Evolutionary conservation across 164 flowering plant species (phyloP), one percentile per base, ranked within the genome.

Genomic region (Dillenia turbinata): DNA sequence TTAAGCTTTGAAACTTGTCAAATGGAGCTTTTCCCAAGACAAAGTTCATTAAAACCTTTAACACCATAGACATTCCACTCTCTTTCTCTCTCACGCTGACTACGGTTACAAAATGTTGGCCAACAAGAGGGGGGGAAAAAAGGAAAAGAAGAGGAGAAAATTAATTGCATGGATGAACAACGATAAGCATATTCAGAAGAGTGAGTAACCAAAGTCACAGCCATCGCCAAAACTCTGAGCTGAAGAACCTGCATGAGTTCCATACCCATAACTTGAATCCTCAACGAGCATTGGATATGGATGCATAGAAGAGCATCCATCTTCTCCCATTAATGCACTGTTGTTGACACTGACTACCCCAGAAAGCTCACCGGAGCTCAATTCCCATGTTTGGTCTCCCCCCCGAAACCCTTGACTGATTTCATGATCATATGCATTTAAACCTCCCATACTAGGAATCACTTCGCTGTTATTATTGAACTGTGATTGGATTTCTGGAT

Each of bases 241-340:
- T 55, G 82, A 73, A 65, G 79, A 46, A 52, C 67, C 22, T 51
- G 61, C 67, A 54, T 64, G 72, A 51, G 80, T 64, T 33, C 66
- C 54, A 46, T 73, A 52, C 44, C 71, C 78, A 57, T 69, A 69
- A 19, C 58, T 63, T 53, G 75, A 55, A 26, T 58, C 66, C 44
- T 66, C 74, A 0, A 72, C 44, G 46, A 66, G 47, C 46, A 24
- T 48, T 33, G 40, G 40, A 33, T 33, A 57, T 11, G 86, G 88
- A 64, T 76, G 72, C 49, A 71, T 69, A 56, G 74, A 73, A 77
- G 82, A 74, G 76, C 80, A 73, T 43, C 72, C 78, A 64, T 81
- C 77, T 69, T 84, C 85, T 61, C 66, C 69, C 81, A 79, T 67
- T 52, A 64, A 51, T 45, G 83, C 76, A 14, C 67, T 76, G 70